These are phyloP conservation scores for Wilcoxina mikolae DNA, from an alignment of 495 filamentous ascomycete species.

Conservation along the genomic window DNA sequence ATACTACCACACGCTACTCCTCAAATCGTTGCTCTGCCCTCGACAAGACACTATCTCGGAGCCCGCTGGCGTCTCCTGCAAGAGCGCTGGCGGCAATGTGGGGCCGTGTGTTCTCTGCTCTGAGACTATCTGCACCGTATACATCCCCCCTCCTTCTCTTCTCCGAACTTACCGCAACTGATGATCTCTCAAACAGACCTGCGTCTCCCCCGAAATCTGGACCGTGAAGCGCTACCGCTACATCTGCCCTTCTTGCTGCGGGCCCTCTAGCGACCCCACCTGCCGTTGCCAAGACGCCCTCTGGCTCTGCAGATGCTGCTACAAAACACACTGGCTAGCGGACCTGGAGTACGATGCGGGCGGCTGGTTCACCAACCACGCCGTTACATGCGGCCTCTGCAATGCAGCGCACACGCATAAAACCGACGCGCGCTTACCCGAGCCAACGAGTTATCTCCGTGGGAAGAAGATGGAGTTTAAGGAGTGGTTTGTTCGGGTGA, in stretches of 20 bases:
- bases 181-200: neutral
- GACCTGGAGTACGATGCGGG: slow-evolving; percentile 1
- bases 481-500: neutral
- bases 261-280: neutral
- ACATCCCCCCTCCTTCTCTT: neutral
- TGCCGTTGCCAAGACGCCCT: neutral
- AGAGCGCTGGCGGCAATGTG: neutral
- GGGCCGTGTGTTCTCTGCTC: slow-evolving; percentile 4
- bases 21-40: slow-evolving; percentile 1
- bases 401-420: neutral
- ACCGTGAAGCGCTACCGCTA: slow-evolving; percentile 3
- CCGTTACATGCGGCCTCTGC: neutral
- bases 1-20: neutral
- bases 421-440: slow-evolving; percentile 1
- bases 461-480: no score
- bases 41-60: neutral
- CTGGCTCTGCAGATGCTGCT: slow-evolving; percentile 4
- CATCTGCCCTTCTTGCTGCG: slow-evolving; percentile 3
- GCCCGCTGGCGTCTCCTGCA: neutral
- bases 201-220: slow-evolving; percentile 6
- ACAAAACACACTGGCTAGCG: neutral
- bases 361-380: neutral
- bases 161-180: neutral
- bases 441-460: neutral
- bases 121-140: neutral